Evolutionary conservation across 352 stramenopile species (phyloP), one percentile per base, ranked within the genome.

Genomic region (Globisporangium canariense): DNA sequence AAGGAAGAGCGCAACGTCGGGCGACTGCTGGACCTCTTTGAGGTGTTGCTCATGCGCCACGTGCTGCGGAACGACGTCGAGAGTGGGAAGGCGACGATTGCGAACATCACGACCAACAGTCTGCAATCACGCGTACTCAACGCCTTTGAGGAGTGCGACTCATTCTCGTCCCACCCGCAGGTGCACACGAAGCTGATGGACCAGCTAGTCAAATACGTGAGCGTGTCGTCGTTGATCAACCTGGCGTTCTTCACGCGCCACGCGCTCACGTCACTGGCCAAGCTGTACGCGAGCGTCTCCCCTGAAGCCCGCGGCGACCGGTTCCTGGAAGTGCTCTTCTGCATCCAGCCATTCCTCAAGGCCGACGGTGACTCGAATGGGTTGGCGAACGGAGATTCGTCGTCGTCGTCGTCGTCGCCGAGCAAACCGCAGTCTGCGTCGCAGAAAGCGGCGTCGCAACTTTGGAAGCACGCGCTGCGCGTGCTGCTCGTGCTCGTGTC

Each of bases 191-290:
- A 82, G 60, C 68, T 78, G 34, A 40, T 95, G n/a, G 80, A 86
- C 51, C 87, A 95, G 34, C 67, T 93, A 9, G 75, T 90, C 25
- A 64, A 55, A 25, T 95, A 90, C 36, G 80, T 95, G 14, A 68
- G 52, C 0, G 51, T 74, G 28, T 83, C 87, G 5, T 67, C 67
- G 2, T 60, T 67, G 14, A 69, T 77, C 43, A 68, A 86, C 18
- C 61, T 91, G 11, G 81, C 90, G 32, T 93, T 94, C 68, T 89
- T 95, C 58, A 91, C 84, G 8, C 78, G 85, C 10, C 87, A 95
- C 45, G 77, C 83, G 10, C 71, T 95, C 11, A 86, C 78, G 32
- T 83, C 84, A 5, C 70, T 95, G 16, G 87, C 80, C 0, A 93
- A 93, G 65, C 58, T 93, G 57, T 92, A 90, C 45, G 87, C 80